Percentiles rank a stretch among this genome's conserved stretches.
These are phyloP conservation scores for Erodium moschatum DNA, from an alignment of 441 rosid genomes.

Conservation along the genomic window DNA sequence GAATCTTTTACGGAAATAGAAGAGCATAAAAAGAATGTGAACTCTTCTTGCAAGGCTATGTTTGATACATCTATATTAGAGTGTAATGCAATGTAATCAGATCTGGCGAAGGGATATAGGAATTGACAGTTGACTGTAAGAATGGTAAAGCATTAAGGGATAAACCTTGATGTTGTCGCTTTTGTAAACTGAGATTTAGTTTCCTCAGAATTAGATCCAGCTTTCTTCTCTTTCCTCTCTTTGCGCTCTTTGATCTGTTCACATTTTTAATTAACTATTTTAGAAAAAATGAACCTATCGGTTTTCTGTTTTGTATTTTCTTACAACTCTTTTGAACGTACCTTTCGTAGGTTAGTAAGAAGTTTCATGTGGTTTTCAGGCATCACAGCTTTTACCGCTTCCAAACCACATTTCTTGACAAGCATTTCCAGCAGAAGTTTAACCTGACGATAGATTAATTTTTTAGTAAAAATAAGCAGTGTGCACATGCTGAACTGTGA, in stretches of 20 bases:
- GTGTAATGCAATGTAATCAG: background rate
- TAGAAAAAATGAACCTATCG: constrained; percentile 4
- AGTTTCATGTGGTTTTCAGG: constrained; percentile 94
- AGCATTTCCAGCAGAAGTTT: constrained; percentile 94
- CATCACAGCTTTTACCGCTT: constrained; percentile 92
- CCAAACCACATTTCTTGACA: constrained; percentile 77
- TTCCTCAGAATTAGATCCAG: constrained; percentile 48
- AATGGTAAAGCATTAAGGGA: background rate
- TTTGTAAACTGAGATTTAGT: constrained; percentile 55
- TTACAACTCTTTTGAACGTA: constrained; percentile 21
- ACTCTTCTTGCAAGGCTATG: too few relatives aligned
- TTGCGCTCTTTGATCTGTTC: constrained; percentile 62
- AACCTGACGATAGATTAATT: constrained; percentile 37
- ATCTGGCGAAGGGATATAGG: background rate
- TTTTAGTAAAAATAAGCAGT: background rate
- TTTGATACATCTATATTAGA: too few relatives aligned
- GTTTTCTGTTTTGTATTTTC: constrained; percentile 6
- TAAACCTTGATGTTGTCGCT: constrained; percentile 60
- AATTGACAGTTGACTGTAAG: background rate
- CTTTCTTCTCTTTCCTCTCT: constrained; percentile 45
- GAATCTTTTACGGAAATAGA: too few relatives aligned
- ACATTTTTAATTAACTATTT: constrained; percentile 20
- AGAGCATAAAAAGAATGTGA: too few relatives aligned
- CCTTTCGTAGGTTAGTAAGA: constrained; percentile 86
- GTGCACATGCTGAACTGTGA: too few relatives aligned